Base-by-base conservation (phyloP, 306 rosid genomes). In the Lathyrus aphaca region DNA sequence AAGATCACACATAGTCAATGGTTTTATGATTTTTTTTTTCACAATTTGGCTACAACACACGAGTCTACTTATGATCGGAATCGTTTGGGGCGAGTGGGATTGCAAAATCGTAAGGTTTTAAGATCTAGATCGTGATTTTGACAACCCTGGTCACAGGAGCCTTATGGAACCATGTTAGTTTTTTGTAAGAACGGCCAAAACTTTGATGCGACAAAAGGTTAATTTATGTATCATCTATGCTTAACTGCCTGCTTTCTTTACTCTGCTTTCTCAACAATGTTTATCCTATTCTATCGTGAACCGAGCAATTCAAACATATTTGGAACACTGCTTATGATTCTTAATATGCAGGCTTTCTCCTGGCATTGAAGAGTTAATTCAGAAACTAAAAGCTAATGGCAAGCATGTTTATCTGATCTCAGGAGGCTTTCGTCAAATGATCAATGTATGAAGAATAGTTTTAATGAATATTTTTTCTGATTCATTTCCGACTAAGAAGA, bases 361-460 rank as follows among this genome's bases (percentile, higher is more conserved):
- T 18, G 99, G 99, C 62, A 91, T 94, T 17, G 82, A 84, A 15
- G 91, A 88, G 49, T 75, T 94, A 48, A 86, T 94, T 72, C 83
- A 79, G 80, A 91, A 78, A 80, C 81, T 94, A 74, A 88, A 82
- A 86, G 92, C 88, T 51, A 85, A 79, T 40, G 49, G 62, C 43
- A 84, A 55, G 3, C 73, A 71, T 0, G 92, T 91, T 68, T 94
- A 81, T 83, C 86, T 94, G 71, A 82, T 94, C 81, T 94, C 99
- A 4, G 97, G 99, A 29, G 99, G 99, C 75, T 94, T 94, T 76
- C 89, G 97, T 18, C 96, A 88, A 82, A 94, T 94, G 97, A 94
- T 94, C 82, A 75, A 87, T 76, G 99, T 94, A 84, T n/a, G 97
- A 14, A 40, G 45, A 55, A 48, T 79, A 50, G 21, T 50, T 23